These are phyloP conservation scores for Oryza officinalis DNA, from an alignment of 176 grass and related monocot genomes.

Conservation along the genomic window DNA sequence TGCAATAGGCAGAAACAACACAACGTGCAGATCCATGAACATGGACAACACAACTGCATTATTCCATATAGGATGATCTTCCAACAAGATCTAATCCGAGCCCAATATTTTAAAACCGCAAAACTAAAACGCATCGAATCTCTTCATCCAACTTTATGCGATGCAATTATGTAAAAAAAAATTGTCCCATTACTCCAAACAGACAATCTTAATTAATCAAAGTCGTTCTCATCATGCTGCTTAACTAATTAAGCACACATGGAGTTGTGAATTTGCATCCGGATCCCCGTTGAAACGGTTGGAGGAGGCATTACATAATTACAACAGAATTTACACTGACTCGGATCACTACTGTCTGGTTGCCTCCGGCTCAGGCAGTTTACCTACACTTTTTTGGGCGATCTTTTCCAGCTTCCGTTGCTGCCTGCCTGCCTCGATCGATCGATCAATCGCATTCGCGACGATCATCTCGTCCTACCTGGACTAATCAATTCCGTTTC, in stretches of 20 bases:
- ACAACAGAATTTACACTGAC: too few species aligned
- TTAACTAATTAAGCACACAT: background rate
- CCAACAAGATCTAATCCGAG: background rate
- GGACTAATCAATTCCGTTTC: background rate
- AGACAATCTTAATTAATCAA: background rate
- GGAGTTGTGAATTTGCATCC: background rate
- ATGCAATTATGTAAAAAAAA: background rate
- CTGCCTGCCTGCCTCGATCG: background rate
- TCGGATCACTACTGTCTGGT: background rate
- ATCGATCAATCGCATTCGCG: background rate
- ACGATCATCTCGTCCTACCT: background rate
- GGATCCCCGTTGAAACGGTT: background rate
- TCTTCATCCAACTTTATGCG: background rate
- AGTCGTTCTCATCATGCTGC: background rate
- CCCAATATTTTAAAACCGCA: background rate
- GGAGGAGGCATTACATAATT: background rate
- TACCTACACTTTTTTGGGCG: background rate
- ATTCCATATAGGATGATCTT: background rate
- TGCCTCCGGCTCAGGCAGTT: constrained; percentile 22
- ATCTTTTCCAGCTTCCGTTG: background rate
- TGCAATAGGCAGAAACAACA: background rate
- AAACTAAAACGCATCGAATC: background rate
- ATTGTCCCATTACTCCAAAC: background rate
- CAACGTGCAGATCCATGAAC: background rate
- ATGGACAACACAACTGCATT: background rate